Conservation (phyloP, 1,284 basidiomycete species). For the Microbotryomycetes sp. region DNA sequence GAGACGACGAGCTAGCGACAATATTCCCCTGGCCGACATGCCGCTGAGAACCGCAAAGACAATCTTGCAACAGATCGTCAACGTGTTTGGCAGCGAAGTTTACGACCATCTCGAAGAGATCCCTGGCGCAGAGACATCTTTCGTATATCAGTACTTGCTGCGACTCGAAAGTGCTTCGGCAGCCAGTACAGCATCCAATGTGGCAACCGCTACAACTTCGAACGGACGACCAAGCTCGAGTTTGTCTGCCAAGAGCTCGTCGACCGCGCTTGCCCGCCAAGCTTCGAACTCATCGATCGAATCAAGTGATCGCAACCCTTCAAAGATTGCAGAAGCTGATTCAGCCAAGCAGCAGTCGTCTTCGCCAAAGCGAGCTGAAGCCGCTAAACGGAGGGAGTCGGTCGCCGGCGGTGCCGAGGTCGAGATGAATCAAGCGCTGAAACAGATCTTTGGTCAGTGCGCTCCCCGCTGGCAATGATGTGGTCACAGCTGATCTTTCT, state of each 20-base stretch:
- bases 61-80: slow-evolving; percentile 86
- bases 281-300: neutral
- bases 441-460: slow-evolving; percentile 60
- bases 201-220: neutral
- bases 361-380: neutral
- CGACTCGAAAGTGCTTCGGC: slow-evolving; percentile 20
- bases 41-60: slow-evolving; percentile 95
- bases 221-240: neutral
- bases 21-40: slow-evolving; percentile 92
- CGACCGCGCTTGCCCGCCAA: neutral
- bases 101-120: slow-evolving; percentile 44
- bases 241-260: neutral
- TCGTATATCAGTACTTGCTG: slow-evolving; percentile 44
- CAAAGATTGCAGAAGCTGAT: neutral
- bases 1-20: slow-evolving; percentile 80
- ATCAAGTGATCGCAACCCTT: neutral
- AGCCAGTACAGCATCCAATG: no score
- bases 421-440: slow-evolving; percentile 50
- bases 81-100: slow-evolving; percentile 45
- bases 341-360: no score
- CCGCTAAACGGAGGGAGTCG: neutral
- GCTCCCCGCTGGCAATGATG: neutral
- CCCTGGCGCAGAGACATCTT: slow-evolving; percentile 38
- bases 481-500: neutral
- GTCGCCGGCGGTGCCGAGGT: slow-evolving; percentile 25